Evolutionary conservation across 2,329 filamentous ascomycete genomes (phyloP).

Genomic region (Phoma herbarum): DNA sequence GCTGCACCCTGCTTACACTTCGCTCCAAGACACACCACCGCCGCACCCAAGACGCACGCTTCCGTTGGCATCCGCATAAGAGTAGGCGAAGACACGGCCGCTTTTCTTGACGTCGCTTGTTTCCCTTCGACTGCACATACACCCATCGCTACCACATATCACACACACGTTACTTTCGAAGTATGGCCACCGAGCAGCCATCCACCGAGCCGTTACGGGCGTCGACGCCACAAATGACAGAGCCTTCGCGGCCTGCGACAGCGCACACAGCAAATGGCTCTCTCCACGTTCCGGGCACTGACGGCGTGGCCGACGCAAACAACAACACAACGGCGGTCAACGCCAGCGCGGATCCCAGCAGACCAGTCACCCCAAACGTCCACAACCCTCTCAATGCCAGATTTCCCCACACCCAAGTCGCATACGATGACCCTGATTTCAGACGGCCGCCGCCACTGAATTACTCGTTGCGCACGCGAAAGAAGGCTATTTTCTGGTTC

Average conservation of each 20-base stretch:
- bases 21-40: constrained; percentile 28
- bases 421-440: constrained; percentile 53
- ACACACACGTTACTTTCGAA: constrained; percentile 3
- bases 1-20: constrained; percentile 27
- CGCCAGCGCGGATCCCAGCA: constrained; percentile 34
- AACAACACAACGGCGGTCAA: constrained; percentile 26
- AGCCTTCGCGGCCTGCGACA: constrained; percentile 17
- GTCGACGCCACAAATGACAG: constrained; percentile 22
- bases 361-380: constrained; percentile 41
- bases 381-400: constrained; percentile 35
- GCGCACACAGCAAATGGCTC: constrained; percentile 22
- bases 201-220: constrained; percentile 45
- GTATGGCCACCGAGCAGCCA: constrained; percentile 40
- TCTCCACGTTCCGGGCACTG: constrained; percentile 34
- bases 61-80: constrained; percentile 41
- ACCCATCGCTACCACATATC: constrained; percentile 7
- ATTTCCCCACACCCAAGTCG: constrained; percentile 54
- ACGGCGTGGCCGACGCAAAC: constrained; percentile 28
- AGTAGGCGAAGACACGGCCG: constrained; percentile 22
- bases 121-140: constrained; percentile 10
- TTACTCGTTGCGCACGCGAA: constrained; percentile 63
- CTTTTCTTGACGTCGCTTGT: constrained; percentile 24
- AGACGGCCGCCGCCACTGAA: constrained; percentile 61
- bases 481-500: constrained; percentile 65
- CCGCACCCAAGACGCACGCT: constrained; percentile 8